Evolutionary conservation across 2,329 filamentous ascomycete genomes (phyloP).

Genomic region (Paecilomyces sp.): DNA sequence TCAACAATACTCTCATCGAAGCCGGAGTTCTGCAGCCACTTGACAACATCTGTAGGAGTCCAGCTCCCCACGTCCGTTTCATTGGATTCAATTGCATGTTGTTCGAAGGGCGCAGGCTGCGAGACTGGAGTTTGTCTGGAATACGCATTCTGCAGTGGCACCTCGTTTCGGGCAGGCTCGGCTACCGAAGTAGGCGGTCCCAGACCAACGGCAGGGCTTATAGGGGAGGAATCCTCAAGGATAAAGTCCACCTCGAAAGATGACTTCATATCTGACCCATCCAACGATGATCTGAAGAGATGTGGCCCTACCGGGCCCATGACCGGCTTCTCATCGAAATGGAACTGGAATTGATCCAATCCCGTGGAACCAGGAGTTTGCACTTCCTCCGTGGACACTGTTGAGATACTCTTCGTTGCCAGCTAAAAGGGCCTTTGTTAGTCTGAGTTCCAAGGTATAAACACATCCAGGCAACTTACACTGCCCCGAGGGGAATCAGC

Average conservation of each 20-base stretch:
- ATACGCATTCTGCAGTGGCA: conserved; percentile 9
- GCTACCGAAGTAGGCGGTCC: conserved; percentile 7
- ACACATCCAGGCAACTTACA: conserved; percentile 6
- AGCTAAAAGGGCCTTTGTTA: conserved; percentile 39
- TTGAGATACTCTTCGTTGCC: conserved; percentile 70
- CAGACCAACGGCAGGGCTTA: conserved; percentile 6
- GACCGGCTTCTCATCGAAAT: conserved; percentile 55
- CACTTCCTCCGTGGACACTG: conserved; percentile 78
- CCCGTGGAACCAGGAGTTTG: conserved; percentile 66
- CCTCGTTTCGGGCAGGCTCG: conserved; percentile 11
- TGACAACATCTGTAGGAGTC: conserved; percentile 19
- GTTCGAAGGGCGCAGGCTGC: conserved; percentile 13
- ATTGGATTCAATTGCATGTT: conserved; percentile 14
- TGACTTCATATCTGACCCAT: conserved; percentile 9
- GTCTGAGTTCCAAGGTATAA: not conserved
- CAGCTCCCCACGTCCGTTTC: conserved; percentile 18
- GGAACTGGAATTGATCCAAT: conserved; percentile 55
- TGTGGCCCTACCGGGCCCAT: conserved; percentile 80
- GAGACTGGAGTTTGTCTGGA: not conserved
- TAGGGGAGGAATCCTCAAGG: conserved; percentile 9
- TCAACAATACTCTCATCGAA: conserved; percentile 72
- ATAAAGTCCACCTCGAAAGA: conserved; percentile 12
- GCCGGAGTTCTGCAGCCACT: conserved; percentile 75
- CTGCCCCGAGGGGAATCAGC: conserved; percentile 13
- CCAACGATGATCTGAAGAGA: conserved; percentile 62